Conservation (phyloP, 805 yeast genomes). For the Sugiyamaella mastotermitis region DNA sequence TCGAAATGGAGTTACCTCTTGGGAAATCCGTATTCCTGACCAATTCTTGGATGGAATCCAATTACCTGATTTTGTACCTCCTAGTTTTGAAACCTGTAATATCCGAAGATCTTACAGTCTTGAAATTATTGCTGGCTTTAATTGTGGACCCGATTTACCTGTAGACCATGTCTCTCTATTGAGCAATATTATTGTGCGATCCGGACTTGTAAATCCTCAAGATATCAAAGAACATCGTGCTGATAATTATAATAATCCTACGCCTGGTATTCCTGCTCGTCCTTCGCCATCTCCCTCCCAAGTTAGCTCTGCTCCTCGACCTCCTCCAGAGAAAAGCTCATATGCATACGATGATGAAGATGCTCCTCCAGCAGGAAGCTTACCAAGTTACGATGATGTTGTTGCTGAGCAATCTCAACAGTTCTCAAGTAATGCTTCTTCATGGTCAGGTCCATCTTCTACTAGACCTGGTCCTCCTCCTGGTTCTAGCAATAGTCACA, state of each 20-base stretch:
- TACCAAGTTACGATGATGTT: slow-evolving; percentile 17
- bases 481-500: no score
- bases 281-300: background rate
- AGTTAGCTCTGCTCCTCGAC: slow-evolving; percentile 1
- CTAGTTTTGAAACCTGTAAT: slow-evolving; percentile 53
- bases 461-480: slow-evolving; percentile 1
- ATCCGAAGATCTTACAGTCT: slow-evolving; percentile 41
- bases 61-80: slow-evolving; percentile 45
- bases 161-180: slow-evolving; percentile 16
- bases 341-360: slow-evolving; percentile 1
- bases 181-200: slow-evolving; percentile 13
- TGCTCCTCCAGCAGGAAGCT: slow-evolving; percentile 3
- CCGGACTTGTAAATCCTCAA: slow-evolving; percentile 13
- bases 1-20: slow-evolving; percentile 8
- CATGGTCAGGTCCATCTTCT: no score
- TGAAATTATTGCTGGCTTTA: slow-evolving; percentile 31
- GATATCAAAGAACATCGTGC: background rate
- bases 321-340: slow-evolving; percentile 1
- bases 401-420: slow-evolving; percentile 4
- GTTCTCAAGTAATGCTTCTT: slow-evolving; percentile 1
- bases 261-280: background rate
- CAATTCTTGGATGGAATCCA: slow-evolving; percentile 34
- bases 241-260: background rate
- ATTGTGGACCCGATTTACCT: slow-evolving; percentile 4
- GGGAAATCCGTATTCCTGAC: slow-evolving; percentile 16